phyloP scores from a whole-genome alignment of 2,329 filamentous ascomycete genomes.

The Colletotrichum sp. region DNA sequence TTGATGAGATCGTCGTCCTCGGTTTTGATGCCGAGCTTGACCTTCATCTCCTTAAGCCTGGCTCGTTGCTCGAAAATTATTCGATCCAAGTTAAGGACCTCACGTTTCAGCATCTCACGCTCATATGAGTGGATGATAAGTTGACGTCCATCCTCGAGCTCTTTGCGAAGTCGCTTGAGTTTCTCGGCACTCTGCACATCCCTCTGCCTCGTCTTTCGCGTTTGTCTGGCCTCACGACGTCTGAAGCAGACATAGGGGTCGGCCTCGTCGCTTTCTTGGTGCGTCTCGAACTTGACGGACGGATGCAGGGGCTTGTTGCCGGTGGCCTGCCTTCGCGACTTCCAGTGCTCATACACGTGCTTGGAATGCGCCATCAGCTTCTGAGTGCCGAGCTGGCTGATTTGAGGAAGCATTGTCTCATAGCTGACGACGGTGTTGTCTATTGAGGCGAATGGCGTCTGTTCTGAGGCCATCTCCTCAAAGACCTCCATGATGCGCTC shows the following conservation, averaged over 20 bases:
- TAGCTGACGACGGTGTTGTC: constrained; percentile 85
- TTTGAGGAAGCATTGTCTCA: constrained; percentile 75
- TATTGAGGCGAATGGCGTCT: constrained; percentile 88
- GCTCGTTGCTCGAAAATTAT: constrained; percentile 83
- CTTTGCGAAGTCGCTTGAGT: constrained; percentile 86
- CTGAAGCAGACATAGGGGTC: constrained; percentile 99
- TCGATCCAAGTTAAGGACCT: constrained; percentile 76
- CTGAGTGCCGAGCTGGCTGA: constrained; percentile 54
- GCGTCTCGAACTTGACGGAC: constrained; percentile 89
- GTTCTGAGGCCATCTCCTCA: constrained; percentile 81
- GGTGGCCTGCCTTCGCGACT: constrained; percentile 66
- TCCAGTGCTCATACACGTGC: constrained; percentile 91
- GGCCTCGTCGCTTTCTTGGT: constrained; percentile 91
- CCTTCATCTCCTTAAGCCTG: constrained; percentile 86
- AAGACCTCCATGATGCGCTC: constrained; percentile 95
- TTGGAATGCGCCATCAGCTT: constrained; percentile 67
- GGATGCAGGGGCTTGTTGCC: constrained; percentile 78
- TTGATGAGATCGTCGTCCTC: constrained; percentile 96
- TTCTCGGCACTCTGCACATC: constrained; percentile 96
- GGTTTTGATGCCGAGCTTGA: constrained; percentile 85
- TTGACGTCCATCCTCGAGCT: constrained; percentile 87
- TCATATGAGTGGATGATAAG: constrained; percentile 79
- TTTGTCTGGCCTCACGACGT: constrained; percentile 90
- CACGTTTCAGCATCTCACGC: constrained; percentile 80
- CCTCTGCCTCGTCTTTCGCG: constrained; percentile 90